Base-by-base conservation (phyloP, 306 rosid species). In the Senna siamea region DNA sequence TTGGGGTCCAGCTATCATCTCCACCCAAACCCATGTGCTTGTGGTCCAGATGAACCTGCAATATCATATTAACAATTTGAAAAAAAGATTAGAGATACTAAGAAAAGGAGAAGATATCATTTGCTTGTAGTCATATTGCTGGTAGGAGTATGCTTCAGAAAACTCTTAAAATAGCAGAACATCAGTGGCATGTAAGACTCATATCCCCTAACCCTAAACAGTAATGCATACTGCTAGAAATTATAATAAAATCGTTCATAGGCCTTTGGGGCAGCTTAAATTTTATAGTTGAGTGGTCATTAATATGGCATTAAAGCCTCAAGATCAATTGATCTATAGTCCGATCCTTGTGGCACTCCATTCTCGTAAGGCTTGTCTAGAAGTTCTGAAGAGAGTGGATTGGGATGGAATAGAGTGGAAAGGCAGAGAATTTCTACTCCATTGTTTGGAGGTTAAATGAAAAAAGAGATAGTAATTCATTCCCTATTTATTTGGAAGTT, bases 21-120 rank as follows among this genome's bases (percentile, higher is more conserved):
- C 98, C 98, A 11, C 88, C 97, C 79, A 91, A 14, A 2, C 98
- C 97, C 98, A 91, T 94, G 69, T 94, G 98, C 87, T 84, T 87
- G 88, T 94, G 97, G 62, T 94, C 98, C 26, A 94, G 91, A 83
- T 94, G 95, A 81, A 94, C 82, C 97, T 91, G 88, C 35, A 69
- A 79, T 70, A 72, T 23, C 79, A 66, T 30, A 48, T n/a, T 51
- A 63, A 72, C 44, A 77, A 43, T 17, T 26, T 55, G 79, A 61
- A 53, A 54, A 11, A 17, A 18, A 6, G 30, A 26, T 1, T 12
- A 37, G 5, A 0, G 23, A 6, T 47, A 48, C 5, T n/a, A 46
- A 6, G 44, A 66, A 47, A 70, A 19, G 56, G n/a, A 41, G 5
- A 71, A 55, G 47, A 26, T 18, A 66, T 19, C 43, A 32, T 54